Evolutionary conservation across 768 basidiomycete genomes (phyloP).

Genomic region (Dacryopinax primogenitus): DNA sequence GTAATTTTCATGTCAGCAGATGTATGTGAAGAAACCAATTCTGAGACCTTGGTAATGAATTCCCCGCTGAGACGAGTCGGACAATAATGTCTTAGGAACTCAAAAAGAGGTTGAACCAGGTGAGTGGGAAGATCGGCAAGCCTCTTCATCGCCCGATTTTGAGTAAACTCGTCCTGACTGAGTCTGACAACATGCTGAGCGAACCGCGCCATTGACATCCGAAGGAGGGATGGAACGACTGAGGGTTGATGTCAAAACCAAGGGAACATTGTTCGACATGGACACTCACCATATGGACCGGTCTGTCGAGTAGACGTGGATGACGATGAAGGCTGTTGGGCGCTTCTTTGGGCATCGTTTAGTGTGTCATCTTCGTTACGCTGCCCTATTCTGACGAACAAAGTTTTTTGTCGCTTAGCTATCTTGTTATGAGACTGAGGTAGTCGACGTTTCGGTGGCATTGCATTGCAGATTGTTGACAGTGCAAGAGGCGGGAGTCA

Average conservation of each 20-base stretch:
- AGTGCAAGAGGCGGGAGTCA: too few species aligned
- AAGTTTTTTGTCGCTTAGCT: background rate
- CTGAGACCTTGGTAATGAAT: slow-evolving; percentile 42
- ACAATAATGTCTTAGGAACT: slow-evolving; percentile 7
- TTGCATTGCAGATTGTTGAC: background rate
- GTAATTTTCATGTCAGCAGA: background rate
- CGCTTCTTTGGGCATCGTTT: background rate
- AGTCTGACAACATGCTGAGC: background rate
- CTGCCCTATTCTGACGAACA: background rate
- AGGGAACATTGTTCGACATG: background rate
- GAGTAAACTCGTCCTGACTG: background rate
- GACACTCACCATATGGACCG: background rate
- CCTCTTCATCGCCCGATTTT: background rate
- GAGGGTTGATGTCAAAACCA: background rate
- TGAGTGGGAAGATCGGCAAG: background rate
- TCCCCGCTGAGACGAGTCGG: slow-evolving; percentile 43
- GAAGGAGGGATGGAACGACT: background rate
- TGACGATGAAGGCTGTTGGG: background rate
- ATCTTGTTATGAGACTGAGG: background rate
- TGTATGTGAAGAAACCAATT: background rate
- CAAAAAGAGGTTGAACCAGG: background rate
- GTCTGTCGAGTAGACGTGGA: background rate
- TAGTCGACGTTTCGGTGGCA: background rate
- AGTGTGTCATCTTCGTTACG: background rate
- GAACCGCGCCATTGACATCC: background rate